Base-by-base conservation (phyloP, 331 rosid species). In the Malus hybrid region DNA sequence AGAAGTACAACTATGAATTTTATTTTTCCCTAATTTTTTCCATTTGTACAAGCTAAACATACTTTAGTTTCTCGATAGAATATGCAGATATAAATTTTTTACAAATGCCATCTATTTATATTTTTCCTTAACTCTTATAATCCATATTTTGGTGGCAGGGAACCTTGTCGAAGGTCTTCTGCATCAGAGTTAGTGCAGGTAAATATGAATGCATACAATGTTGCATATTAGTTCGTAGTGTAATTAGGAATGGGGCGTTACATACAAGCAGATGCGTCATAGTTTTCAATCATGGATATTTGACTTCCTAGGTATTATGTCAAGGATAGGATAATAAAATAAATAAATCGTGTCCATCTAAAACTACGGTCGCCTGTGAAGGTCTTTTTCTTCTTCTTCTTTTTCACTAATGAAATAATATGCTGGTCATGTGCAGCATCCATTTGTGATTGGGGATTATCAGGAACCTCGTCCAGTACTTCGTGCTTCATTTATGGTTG, bases 101-200 rank as follows among this genome's bases (percentile, higher is more conserved):
- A 29, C 20, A 64, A 64, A 64, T 7, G 34, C 31, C 28, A 60
- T 8, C 24, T 48, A 46, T 20, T 22, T 33, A 6, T 7, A 22
- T 33, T 70, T 55, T 31, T 20, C 22, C 8, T 52, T 28, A 80
- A 84, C 48, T 57, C 56, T 62, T 68, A 50, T 15, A 34, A 46
- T 67, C 79, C 68, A 78, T 80, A 76, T 60, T 87, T 65, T 81
- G 82, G 75, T 86, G 86, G 73, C 93, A 90, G 95, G 93, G 96
- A 90, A 81, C 98, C 98, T 48, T 59, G 82, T 76, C 77, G 84
- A 78, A 87, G 98, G 89, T 81, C 88, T 55, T 57, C 84, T 69
- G 98, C 95, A 62, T 89, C 96, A 54, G 92, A 87, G 22, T 81
- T 90, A 80, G 80, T 93, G 86, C 85, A 82, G 98, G 98, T 90